Evolutionary conservation across 2,329 filamentous ascomycete species (phyloP).

Genomic region (Trichoderma arundinaceum): DNA sequence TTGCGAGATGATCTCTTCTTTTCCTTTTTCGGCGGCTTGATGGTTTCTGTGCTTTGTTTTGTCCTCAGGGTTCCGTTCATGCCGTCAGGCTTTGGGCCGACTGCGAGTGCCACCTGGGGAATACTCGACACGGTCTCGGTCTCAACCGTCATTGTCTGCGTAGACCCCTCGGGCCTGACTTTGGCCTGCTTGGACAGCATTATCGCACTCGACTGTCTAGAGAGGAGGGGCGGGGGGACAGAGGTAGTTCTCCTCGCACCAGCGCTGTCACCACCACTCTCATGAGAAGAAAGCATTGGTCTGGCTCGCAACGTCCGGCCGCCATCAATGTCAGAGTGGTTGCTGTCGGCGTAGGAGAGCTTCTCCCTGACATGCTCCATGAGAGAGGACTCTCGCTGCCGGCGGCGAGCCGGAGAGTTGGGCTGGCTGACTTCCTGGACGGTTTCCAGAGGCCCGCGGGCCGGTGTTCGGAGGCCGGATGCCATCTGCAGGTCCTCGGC

Average conservation of each 20-base stretch:
- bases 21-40: constrained; percentile 90
- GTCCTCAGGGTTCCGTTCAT: constrained; percentile 75
- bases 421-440: constrained; percentile 88
- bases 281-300: constrained; percentile 54
- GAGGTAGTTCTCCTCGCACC: constrained; percentile 55
- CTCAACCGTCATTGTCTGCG: constrained; percentile 94
- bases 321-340: constrained; percentile 48
- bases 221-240: constrained; percentile 60
- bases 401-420: constrained; percentile 64
- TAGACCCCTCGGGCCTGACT: constrained; percentile 75
- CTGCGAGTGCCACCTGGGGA: constrained; percentile 77
- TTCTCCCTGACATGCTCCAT: constrained; percentile 60
- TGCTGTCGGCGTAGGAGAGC: constrained; percentile 49
- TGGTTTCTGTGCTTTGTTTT: constrained; percentile 93
- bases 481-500: constrained; percentile 55
- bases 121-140: constrained; percentile 94
- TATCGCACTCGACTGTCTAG: constrained; percentile 65
- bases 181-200: constrained; percentile 71
- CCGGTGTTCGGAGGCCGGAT: constrained; percentile 64
- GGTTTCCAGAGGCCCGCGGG: constrained; percentile 75
- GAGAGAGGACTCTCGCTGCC: constrained; percentile 48
- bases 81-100: constrained; percentile 67
- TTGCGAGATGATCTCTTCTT: constrained; percentile 83
- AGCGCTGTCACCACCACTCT: constrained; percentile 71
- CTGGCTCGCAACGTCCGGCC: constrained; percentile 54